Conservation (phyloP, 2,329 filamentous ascomycete genomes). For the Fusarium algeriense region DNA sequence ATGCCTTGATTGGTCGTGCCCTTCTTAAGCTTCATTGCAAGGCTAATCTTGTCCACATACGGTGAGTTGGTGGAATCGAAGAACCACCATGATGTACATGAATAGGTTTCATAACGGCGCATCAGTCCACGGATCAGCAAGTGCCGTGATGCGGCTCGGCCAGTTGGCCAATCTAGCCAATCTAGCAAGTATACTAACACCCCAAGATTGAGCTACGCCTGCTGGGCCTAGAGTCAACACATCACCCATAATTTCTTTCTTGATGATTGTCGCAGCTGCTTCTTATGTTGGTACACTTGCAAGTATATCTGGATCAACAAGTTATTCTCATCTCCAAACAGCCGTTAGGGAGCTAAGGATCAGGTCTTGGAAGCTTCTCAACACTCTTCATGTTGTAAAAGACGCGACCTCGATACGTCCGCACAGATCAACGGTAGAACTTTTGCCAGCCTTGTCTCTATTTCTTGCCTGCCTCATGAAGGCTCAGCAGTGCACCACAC, state of each 20-base stretch:
- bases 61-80: neutral
- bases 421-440: neutral
- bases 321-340: neutral
- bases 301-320: neutral
- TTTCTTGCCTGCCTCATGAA: constrained; percentile 11
- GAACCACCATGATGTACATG: neutral
- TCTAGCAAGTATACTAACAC: neutral
- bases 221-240: neutral
- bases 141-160: constrained; percentile 14
- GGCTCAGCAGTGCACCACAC: constrained; percentile 6
- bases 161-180: constrained; percentile 1
- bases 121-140: constrained; percentile 23
- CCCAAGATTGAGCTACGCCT: neutral
- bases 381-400: neutral
- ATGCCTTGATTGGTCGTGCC: constrained; percentile 1
- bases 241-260: too few species aligned
- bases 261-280: neutral
- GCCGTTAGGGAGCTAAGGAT: neutral
- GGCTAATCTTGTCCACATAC: neutral
- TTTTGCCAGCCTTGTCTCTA: constrained; percentile 7
- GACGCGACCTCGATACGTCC: neutral
- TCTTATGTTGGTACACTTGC: neutral
- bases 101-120: constrained; percentile 15
- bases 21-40: neutral
- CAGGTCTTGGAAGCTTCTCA: neutral